Evolutionary conservation across 2,329 filamentous ascomycete genomes (phyloP), one percentile per base, ranked within the genome.

Genomic region (Beauveria asiatica): DNA sequence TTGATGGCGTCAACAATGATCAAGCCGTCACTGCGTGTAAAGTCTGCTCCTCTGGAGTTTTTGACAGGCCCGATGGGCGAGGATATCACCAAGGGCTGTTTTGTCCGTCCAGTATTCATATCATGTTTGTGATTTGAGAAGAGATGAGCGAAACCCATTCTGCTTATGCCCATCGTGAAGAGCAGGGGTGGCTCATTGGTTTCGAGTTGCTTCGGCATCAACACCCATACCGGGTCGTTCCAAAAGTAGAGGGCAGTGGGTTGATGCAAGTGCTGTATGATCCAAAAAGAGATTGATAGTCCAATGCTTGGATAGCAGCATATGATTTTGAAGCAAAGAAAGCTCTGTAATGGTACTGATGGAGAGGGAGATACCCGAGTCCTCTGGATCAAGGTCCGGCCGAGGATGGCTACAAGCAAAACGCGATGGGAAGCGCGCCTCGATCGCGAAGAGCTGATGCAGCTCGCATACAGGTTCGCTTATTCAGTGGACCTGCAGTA

Each of bases 51-150:
- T 21, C 71, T 68, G 9, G 69, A 74, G 64, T 67, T 73, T 61
- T 70, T 73, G 63, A 76, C 66, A 9, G 74, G 73, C 0, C 74
- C 74, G 42, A 74, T 62, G 1, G 74, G 74, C 19, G 59, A 66
- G 9, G 73, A 76, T 27, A 76, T 75, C 44, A 62, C 54, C 17
- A 68, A 70, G 1, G 67, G 66, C 27, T 65, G 68, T 55, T 59
- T 63, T 57, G 64, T 68, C 21, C 59, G 57, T 37, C 63, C 63
- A 4, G 52, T 50, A 5, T 45, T 17, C 46, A 53, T 37, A 42
- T 57, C 53, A 33, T 41, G 11, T 13, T 50, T 48, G 23, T 60
- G 37, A 16, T n/a, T 25, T n/a, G 37, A 42, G 7, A 60, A 55
- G 11, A 55, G n/a, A 1, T 54, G 52, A 37, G 51, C n/a, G 13